These are phyloP conservation scores for Solioccasus polychromus DNA, from an alignment of 768 basidiomycete species.

Conservation along the genomic window DNA sequence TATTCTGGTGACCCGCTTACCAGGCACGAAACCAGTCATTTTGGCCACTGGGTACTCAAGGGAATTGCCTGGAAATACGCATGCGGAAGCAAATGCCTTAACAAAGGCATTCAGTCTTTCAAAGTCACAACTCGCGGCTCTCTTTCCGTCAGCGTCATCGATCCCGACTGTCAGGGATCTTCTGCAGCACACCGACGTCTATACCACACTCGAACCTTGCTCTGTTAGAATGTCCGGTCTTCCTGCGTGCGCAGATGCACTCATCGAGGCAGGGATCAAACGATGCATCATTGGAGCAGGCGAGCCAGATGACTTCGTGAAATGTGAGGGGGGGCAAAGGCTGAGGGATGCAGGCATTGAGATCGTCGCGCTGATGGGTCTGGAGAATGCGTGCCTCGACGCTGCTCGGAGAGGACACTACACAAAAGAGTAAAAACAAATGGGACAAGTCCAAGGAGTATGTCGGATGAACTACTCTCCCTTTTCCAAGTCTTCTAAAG, in stretches of 20 bases:
- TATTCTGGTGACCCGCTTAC: constrained; percentile 54
- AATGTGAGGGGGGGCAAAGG: constrained; percentile 81
- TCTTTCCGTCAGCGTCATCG: constrained; percentile 38
- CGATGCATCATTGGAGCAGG: constrained; percentile 85
- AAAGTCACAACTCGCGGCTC: constrained; percentile 38
- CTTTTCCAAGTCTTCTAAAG: constrained; percentile 1
- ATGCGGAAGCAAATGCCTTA: constrained; percentile 94
- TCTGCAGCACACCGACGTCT: constrained; percentile 66
- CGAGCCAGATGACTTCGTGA: constrained; percentile 93
- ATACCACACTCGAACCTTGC: constrained; percentile 97
- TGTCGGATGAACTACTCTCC: neutral
- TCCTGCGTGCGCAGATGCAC: constrained; percentile 78
- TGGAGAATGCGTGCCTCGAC: constrained; percentile 78
- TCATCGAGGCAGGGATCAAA: constrained; percentile 66
- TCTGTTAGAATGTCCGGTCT: constrained; percentile 86
- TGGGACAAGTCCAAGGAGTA: neutral
- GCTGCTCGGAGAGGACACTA: constrained; percentile 67
- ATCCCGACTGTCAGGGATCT: constrained; percentile 40
- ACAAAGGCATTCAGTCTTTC: constrained; percentile 59
- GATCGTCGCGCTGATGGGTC: constrained; percentile 67
- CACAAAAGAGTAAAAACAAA: neutral
- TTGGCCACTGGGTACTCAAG: constrained; percentile 85
- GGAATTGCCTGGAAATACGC: constrained; percentile 91
- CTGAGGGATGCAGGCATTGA: constrained; percentile 69
- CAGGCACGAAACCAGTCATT: constrained; percentile 44